Evolutionary conservation across 2,329 filamentous ascomycete species (phyloP).

Genomic region (Orbilia ellipsospora): DNA sequence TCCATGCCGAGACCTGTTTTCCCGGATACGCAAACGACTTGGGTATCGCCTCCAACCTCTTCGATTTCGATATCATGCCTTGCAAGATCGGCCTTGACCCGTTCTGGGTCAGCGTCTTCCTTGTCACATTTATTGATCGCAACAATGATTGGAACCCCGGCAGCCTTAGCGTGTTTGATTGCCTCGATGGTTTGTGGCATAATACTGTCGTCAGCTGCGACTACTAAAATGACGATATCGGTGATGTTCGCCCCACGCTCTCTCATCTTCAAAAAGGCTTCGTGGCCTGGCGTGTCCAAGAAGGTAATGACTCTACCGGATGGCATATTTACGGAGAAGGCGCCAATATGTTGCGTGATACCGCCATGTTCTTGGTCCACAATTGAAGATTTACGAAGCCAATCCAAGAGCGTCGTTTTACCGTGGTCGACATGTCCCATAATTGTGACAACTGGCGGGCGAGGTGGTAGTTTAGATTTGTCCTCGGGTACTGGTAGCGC

Average conservation of each 20-base stretch:
- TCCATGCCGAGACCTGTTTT: conserved; percentile 93
- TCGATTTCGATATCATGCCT: conserved; percentile 88
- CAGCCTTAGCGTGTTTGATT: conserved; percentile 87
- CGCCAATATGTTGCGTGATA: conserved; percentile 98
- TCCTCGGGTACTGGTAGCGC: conserved; percentile 77
- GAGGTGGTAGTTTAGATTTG: conserved; percentile 73
- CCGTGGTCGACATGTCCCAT: conserved; percentile 99
- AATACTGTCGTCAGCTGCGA: conserved; percentile 95
- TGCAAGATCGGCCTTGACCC: conserved; percentile 87
- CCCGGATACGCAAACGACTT: conserved; percentile 89
- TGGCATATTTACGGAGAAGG: conserved; percentile 89
- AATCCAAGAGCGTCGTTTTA: conserved; percentile 96
- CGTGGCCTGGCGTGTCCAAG: conserved; percentile 94
- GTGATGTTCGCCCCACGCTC: conserved; percentile 95
- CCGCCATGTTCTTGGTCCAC: conserved; percentile 92
- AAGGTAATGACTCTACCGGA: conserved; percentile 93
- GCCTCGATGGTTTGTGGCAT: conserved; percentile 97
- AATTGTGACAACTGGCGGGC: conserved; percentile 95
- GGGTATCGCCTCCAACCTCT: conserved; percentile 93
- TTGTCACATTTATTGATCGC: conserved; percentile 98
- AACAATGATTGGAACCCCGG: conserved; percentile 93
- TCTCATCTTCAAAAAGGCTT: conserved; percentile 94
- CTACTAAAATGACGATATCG: conserved; percentile 94
- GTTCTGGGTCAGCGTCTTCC: conserved; percentile 79
- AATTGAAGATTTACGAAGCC: conserved; percentile 89